Evolutionary conservation across 805 yeast genomes (phyloP).

Genomic region (Spathaspora passalidarum): DNA sequence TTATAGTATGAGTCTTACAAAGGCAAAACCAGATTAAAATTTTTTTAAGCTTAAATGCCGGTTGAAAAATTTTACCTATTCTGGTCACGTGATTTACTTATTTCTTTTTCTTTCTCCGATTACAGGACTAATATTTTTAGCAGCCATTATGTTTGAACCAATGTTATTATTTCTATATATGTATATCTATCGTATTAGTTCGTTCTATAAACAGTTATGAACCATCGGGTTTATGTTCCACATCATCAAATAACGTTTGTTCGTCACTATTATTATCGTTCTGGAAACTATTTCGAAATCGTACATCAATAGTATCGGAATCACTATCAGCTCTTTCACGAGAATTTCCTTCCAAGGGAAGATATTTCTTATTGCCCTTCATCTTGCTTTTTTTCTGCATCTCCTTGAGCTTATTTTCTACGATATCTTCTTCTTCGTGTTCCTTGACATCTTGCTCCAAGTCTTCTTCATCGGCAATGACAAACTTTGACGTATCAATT

Average conservation of each 20-base stretch:
- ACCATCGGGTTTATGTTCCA: too few species aligned
- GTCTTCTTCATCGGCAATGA: conserved; percentile 16
- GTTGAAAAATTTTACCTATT: too few species aligned
- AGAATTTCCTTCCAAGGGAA: not conserved
- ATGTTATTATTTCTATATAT: too few species aligned
- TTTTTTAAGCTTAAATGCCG: not conserved
- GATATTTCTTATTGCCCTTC: not conserved
- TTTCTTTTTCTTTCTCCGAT: too few species aligned
- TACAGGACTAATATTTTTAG: too few species aligned
- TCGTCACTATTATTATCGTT: not conserved
- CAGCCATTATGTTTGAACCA: too few species aligned
- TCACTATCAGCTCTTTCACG: not conserved
- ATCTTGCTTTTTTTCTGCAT: not conserved
- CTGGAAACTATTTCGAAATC: not conserved
- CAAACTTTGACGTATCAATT: conserved; percentile 5
- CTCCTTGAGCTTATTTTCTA: not conserved
- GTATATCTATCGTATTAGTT: too few species aligned
- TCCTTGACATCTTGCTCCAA: conserved; percentile 10
- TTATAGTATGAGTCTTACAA: too few species aligned
- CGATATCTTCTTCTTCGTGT: conserved; percentile 7
- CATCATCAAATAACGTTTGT: not conserved
- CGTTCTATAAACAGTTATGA: too few species aligned
- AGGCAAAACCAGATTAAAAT: not conserved
- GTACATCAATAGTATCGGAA: not conserved
- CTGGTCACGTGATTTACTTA: too few species aligned